phyloP scores from a whole-genome alignment of 345 rosid species.

The Aurinia saxatilis region DNA sequence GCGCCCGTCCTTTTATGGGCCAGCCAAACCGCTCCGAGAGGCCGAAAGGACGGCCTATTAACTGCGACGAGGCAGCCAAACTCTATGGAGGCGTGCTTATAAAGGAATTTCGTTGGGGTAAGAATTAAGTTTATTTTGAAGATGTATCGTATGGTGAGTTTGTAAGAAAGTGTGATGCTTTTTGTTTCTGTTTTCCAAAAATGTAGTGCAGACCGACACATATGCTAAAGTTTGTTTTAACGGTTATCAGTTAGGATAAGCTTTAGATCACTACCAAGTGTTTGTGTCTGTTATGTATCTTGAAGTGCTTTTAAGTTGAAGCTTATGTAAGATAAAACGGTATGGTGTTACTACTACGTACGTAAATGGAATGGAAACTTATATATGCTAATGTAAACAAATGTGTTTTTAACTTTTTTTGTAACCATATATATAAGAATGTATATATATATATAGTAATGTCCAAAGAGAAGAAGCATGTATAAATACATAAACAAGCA shows the following conservation, averaged over 20 bases:
- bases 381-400: neutral
- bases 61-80: constrained; percentile 21
- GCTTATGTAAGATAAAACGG: constrained; percentile 16
- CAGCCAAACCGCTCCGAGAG: neutral
- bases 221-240: constrained; percentile 19
- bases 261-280: constrained; percentile 20
- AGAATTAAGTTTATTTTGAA: constrained; percentile 7
- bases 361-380: neutral
- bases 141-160: neutral
- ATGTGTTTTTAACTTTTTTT: neutral
- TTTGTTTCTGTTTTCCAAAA: neutral
- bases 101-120: constrained; percentile 16
- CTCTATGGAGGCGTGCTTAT: constrained; percentile 28
- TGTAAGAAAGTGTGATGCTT: constrained; percentile 5
- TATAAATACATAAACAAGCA: too few relatives aligned
- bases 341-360: neutral
- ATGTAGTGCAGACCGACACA: constrained; percentile 17
- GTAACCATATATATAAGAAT: neutral
- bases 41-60: constrained; percentile 17
- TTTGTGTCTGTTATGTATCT: constrained; percentile 17
- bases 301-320: constrained; percentile 4
- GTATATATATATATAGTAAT: too few relatives aligned
- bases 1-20: constrained; percentile 3
- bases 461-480: too few relatives aligned
- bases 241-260: constrained; percentile 10